Conservation (phyloP, 176 grass and related monocot species). For the Urochloa ruziziensis region DNA sequence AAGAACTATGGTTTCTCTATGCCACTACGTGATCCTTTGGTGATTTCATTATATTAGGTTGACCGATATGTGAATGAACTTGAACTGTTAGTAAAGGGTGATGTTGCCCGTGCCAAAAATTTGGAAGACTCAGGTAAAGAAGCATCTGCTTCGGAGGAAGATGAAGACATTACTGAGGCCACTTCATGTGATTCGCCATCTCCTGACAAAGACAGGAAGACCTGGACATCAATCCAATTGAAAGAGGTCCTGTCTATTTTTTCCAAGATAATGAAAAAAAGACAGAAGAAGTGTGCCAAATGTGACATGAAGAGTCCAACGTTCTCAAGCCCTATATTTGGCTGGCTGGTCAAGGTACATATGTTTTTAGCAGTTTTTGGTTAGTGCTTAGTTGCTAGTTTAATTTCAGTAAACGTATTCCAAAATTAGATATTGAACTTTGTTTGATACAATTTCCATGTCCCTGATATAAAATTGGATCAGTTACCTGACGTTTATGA, state of each 20-base stretch:
- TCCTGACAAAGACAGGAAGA: conserved; percentile 24
- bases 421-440: background rate
- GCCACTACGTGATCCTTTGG: background rate
- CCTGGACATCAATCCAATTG: conserved; percentile 79
- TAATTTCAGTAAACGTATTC: background rate
- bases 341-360: conserved; percentile 86
- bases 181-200: conserved; percentile 36
- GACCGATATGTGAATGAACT: conserved; percentile 53
- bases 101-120: conserved; percentile 63
- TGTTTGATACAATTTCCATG: background rate
- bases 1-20: background rate
- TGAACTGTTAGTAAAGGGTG: conserved; percentile 62
- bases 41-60: conserved; percentile 47
- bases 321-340: conserved; percentile 68
- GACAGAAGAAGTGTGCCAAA: conserved; percentile 57
- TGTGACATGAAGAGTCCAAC: conserved; percentile 59
- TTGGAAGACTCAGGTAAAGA: conserved; percentile 39
- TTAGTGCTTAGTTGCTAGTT: background rate
- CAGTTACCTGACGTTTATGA: background rate
- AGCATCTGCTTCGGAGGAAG: conserved; percentile 19
- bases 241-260: conserved; percentile 60
- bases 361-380: conserved; percentile 2
- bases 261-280: conserved; percentile 55
- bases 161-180: conserved; percentile 35
- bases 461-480: background rate